These are phyloP conservation scores for Pythium aristosporum DNA, from an alignment of 352 stramenopile genomes.

Conservation along the genomic window DNA sequence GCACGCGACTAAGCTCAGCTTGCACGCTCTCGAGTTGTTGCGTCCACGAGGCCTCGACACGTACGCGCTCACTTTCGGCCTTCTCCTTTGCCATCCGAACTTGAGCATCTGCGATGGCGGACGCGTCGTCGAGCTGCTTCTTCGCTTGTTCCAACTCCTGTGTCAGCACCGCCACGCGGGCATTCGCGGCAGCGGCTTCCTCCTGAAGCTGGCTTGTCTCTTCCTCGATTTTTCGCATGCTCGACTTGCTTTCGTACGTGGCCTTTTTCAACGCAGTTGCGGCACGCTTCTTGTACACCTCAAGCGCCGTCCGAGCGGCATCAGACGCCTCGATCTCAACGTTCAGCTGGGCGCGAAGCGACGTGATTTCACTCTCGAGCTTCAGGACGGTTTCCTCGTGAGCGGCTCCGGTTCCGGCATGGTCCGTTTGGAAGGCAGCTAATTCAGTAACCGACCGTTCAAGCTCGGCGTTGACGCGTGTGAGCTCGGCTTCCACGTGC, in stretches of 20 bases:
- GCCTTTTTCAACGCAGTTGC: conserved; percentile 78
- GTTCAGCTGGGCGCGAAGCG: conserved; percentile 34
- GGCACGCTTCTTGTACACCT: conserved; percentile 80
- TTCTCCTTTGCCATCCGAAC: conserved; percentile 20
- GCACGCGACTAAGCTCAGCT: conserved; percentile 34
- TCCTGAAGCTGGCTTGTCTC: conserved; percentile 46
- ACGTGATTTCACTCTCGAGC: conserved; percentile 14
- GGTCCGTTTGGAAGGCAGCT: conserved; percentile 10
- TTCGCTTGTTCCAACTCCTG: conserved; percentile 14
- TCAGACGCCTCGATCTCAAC: conserved; percentile 51
- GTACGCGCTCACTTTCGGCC: conserved; percentile 34
- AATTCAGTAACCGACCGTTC: conserved; percentile 6
- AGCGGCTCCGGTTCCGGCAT: conserved; percentile 1
- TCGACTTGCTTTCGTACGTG: conserved; percentile 61
- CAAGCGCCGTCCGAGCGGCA: conserved; percentile 54
- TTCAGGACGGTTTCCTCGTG: conserved; percentile 9
- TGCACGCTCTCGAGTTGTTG: conserved; percentile 36
- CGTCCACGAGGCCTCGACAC: conserved; percentile 24
- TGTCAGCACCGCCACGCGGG: conserved; percentile 27
- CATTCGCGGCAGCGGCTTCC: conserved; percentile 40
- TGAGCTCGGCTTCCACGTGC: conserved; percentile 14
- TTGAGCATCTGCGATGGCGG: conserved; percentile 9
- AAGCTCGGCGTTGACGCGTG: conserved; percentile 3
- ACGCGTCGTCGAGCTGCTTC: conserved; percentile 6
- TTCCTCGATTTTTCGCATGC: conserved; percentile 48